Base-by-base conservation (phyloP, 2,329 filamentous ascomycete species). In the Colletotrichum horii region DNA sequence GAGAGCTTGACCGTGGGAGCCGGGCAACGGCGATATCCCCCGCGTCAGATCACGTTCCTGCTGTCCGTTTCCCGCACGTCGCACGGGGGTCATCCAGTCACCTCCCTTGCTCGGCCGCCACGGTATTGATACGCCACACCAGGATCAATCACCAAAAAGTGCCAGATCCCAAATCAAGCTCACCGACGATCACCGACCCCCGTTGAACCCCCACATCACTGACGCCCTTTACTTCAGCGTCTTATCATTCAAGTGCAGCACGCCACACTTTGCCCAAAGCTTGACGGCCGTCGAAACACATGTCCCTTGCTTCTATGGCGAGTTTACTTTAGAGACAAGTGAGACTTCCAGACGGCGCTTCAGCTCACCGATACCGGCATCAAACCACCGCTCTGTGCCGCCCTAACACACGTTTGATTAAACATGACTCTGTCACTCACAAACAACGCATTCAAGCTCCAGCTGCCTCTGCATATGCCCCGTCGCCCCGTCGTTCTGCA, bases 171-270 rank as follows among this genome's bases (percentile, higher is more conserved):
- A 38, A 48, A 58, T 30, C 70, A 75, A 36, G 70, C 64, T 74
- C 74, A 74, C 64, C 56, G 64, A 75, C 58, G 73, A 73, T 73
- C 48, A 64, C 34, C 64, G 32, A 48, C 32, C 58, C 70, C 56
- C 26, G 28, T n/a, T n/a, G 43, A 69, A 68, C 70, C 73, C 70
- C 74, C 74, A 66, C 74, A 65, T 70, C 69, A 69, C 38, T 67
- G 52, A 4, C 70, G 22, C 24, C 56, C 34, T 24, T 9, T 43
- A 28, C 15, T n/a, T 12, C 34, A 24, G 48, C 15, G 34, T 52
- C 60, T 71, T 56, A 61, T 61, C 64, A 52, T 36, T 24, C 55
- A 62, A 36, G 24, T 34, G 11, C 68, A 36, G 28, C 36, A 55
- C 55, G 58, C 58, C 56, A 52, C 58, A 34, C n/a, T 19, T 61